A percentile compares a stretch with the other conserved stretches of the same genome.
Evolutionary conservation across 2,329 filamentous ascomycete genomes (phyloP).

Genomic region (Neurospora sp.): DNA sequence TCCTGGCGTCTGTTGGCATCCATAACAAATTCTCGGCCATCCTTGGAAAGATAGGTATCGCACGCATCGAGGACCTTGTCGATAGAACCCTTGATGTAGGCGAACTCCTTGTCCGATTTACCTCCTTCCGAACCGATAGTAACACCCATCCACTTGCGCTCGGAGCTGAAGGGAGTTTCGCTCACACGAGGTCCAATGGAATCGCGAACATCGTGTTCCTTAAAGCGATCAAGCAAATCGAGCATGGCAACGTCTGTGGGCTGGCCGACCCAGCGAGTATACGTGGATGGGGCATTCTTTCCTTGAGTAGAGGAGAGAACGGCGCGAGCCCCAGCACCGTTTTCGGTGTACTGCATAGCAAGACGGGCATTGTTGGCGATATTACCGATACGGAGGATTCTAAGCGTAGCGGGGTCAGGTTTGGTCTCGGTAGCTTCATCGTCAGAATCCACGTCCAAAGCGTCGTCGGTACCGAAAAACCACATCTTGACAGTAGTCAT

Average conservation of each 20-base stretch:
- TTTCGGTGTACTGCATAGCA: constrained; percentile 60
- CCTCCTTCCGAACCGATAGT: constrained; percentile 57
- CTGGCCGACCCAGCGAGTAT: constrained; percentile 91
- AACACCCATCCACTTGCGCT: constrained; percentile 98
- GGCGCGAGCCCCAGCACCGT: constrained; percentile 62
- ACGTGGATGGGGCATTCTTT: constrained; percentile 48
- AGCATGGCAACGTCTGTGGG: constrained; percentile 97
- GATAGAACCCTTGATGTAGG: constrained; percentile 91
- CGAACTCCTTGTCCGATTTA: constrained; percentile 61
- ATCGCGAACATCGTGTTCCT: constrained; percentile 83
- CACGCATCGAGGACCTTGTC: constrained; percentile 80
- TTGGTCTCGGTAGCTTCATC: constrained; percentile 44
- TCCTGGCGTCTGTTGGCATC: constrained; percentile 67
- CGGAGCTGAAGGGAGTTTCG: constrained; percentile 93
- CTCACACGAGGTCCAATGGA: constrained; percentile 71
- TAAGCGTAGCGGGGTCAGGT: constrained; percentile 64
- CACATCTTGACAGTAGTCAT: constrained; percentile 97
- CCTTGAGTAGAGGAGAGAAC: constrained; percentile 78
- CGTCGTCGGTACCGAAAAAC: constrained; percentile 64
- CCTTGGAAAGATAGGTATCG: constrained; percentile 79
- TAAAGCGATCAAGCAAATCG: constrained; percentile 82
- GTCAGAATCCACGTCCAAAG: constrained; percentile 44
- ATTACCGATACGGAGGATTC: constrained; percentile 84
- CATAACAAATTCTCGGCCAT: constrained; percentile 77
- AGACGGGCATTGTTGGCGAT: constrained; percentile 91